These are phyloP conservation scores for Pseudogymnoascus sp. DNA, from an alignment of 2,329 filamentous ascomycete genomes.

Conservation along the genomic window DNA sequence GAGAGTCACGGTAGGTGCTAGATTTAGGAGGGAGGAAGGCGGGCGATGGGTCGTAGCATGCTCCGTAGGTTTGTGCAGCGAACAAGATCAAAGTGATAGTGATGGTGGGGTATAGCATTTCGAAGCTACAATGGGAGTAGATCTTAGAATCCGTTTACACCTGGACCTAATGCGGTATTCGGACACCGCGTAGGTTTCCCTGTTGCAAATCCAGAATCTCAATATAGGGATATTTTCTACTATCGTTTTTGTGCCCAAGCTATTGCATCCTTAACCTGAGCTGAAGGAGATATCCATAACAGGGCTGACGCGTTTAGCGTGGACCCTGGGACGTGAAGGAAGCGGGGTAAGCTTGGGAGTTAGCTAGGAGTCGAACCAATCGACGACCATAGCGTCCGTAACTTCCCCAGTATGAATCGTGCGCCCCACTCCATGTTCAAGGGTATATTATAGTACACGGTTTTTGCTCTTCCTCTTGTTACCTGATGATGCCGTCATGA, in stretches of 20 bases:
- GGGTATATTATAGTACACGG: not conserved
- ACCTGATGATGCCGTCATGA: not conserved
- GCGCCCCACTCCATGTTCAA: not conserved
- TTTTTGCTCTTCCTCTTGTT: not conserved
- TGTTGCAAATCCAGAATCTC: not conserved
- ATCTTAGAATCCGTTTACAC: not conserved
- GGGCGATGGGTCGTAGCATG: conserved; percentile 10
- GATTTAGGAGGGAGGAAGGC: conserved; percentile 5
- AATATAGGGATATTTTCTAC: not conserved
- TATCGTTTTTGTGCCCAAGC: not conserved
- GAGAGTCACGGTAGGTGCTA: not conserved
- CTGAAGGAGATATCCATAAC: not conserved
- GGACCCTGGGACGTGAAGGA: not conserved
- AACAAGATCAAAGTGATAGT: not conserved
- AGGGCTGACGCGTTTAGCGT: not conserved
- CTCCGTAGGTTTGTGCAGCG: not conserved
- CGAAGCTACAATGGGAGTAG: not conserved
- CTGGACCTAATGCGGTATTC: no score
- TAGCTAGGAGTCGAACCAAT: not conserved
- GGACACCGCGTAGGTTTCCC: not conserved
- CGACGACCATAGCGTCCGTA: not conserved
- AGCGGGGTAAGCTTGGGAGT: not conserved
- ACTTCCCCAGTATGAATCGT: not conserved
- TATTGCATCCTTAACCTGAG: not conserved
- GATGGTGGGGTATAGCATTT: not conserved